phyloP scores from a whole-genome alignment of 2,329 filamentous ascomycete species.

The Pseudocercospora crystallina region DNA sequence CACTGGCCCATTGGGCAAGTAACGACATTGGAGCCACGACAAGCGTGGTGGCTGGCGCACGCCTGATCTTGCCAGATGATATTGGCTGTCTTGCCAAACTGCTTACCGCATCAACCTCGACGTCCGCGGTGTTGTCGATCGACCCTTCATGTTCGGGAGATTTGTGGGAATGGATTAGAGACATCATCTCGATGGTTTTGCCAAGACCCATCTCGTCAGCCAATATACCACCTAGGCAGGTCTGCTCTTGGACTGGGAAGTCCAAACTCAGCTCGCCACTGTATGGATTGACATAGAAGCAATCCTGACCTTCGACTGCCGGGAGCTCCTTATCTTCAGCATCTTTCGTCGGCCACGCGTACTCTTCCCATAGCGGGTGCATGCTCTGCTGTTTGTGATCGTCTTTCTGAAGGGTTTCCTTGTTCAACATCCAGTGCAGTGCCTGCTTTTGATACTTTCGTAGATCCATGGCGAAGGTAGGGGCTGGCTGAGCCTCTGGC shows the following conservation, averaged over 20 bases:
- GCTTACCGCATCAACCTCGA: slow-evolving; percentile 50
- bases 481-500: slow-evolving; percentile 77
- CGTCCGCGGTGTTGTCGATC: slow-evolving; percentile 26
- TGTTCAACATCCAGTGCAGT: slow-evolving; percentile 91
- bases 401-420: slow-evolving; percentile 77
- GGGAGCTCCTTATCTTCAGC: slow-evolving; percentile 77
- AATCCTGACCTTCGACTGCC: slow-evolving; percentile 61
- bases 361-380: slow-evolving; percentile 98
- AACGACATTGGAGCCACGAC: slow-evolving; percentile 97
- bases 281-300: slow-evolving; percentile 96
- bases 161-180: slow-evolving; percentile 81
- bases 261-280: slow-evolving; percentile 89
- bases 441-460: slow-evolving; percentile 95
- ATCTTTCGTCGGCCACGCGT: slow-evolving; percentile 83
- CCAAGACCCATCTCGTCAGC: slow-evolving; percentile 98
- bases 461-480: slow-evolving; percentile 78
- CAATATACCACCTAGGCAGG: slow-evolving; percentile 87
- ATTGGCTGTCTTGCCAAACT: slow-evolving; percentile 63
- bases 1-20: slow-evolving; percentile 94
- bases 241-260: slow-evolving; percentile 90
- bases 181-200: slow-evolving; percentile 98
- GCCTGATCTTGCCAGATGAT: slow-evolving; percentile 57
- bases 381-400: slow-evolving; percentile 73
- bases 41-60: slow-evolving; percentile 83
- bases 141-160: slow-evolving; percentile 44